Evolutionary conservation across 768 basidiomycete genomes (phyloP), one percentile per base, ranked within the genome.

Genomic region (Pisolithus microcarpus): DNA sequence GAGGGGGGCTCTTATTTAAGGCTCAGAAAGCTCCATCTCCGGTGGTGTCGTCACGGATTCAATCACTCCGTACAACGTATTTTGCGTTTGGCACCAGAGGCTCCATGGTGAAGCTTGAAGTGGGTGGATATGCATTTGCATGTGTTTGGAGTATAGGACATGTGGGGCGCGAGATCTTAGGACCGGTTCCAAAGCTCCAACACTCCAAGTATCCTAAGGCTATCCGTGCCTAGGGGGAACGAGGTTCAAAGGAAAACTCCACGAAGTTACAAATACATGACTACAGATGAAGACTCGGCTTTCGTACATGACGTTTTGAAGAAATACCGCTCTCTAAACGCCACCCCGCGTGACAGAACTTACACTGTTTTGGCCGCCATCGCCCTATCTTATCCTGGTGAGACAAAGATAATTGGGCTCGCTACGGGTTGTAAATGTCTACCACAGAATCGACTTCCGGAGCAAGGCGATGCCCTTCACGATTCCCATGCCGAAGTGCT

Each of bases 401-500:
- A 62, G 3, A 50, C 64, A 38, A 81, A 86, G 58, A 66, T 84
- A 51, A 78, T 92, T 39, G 84, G 86, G 30, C 59, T 93, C 4
- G 84, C 77, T 1, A 88, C 91, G 7, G 93, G 94, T 10, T 85
- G 87, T 3, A 95, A 95, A 70, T 91, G 88, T 58, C 75, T 93
- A 0, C 88, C 94, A 2, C 75, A 69, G 4, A 58, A 61, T 4
- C 76, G 75, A 49, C 70, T 91, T 0, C 82, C 91, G 0, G 58
- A 65, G 5, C 71, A 73, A 26, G 94, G 94, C 0, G 91, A 95
- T 60, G 76, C 81, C 1, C 56, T 96, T 16, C 91, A 94, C 60
- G 94, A 96, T 60, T 84, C 79, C 48, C 94, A 97, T 65, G 94
- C 94, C 9, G 94, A 97, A 67, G 79, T 94, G 19, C 73, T 96